Conservation (phyloP, 345 rosid species). For the Gossypium arboreum region DNA sequence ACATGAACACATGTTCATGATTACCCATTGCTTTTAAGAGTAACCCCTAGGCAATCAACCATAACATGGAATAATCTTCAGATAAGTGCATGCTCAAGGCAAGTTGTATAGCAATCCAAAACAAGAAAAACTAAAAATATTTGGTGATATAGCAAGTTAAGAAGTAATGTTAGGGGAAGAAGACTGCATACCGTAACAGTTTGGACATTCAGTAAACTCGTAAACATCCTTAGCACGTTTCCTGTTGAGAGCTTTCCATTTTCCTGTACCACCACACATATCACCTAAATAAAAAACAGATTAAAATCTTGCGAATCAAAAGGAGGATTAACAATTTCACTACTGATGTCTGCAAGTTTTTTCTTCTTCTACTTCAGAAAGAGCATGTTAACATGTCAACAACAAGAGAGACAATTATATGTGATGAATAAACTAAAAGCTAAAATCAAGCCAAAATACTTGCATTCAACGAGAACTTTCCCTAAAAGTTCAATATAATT, state of each 20-base stretch:
- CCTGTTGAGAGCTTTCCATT: slow-evolving; percentile 95
- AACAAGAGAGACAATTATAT: neutral
- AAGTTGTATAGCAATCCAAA: neutral
- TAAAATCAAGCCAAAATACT: neutral
- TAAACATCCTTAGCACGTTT: slow-evolving; percentile 95
- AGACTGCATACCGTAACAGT: slow-evolving; percentile 68
- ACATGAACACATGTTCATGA: neutral
- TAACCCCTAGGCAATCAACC: neutral
- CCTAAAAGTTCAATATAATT: neutral
- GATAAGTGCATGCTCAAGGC: neutral
- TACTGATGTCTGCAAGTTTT: neutral
- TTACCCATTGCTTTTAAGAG: neutral
- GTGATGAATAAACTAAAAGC: neutral
- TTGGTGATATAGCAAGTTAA: neutral
- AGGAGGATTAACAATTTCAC: neutral
- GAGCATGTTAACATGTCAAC: neutral
- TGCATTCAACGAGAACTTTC: neutral
- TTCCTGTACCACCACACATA: slow-evolving; percentile 99
- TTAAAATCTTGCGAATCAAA: slow-evolving; percentile 1
- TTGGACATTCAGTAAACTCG: slow-evolving; percentile 90
- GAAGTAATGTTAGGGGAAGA: slow-evolving; percentile 1
- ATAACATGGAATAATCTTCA: neutral
- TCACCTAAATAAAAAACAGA: slow-evolving; percentile 57
- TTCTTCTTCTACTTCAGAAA: neutral
- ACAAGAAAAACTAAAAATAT: neutral